Conservation (phyloP, 192 early-diverging fungal species). For the Glomus cerebriforme region DNA sequence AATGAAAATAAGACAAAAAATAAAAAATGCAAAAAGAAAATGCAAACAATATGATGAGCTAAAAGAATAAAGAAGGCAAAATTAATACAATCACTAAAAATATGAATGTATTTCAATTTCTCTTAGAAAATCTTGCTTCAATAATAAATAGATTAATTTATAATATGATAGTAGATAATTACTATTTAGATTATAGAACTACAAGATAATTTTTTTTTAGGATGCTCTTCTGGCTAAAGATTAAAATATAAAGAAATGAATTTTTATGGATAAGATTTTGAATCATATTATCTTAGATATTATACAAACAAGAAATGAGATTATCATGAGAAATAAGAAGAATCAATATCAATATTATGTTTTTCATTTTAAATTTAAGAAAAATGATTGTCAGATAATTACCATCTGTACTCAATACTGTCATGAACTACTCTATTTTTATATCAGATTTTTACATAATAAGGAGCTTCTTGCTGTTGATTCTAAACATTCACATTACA, state of each 20-base stretch:
- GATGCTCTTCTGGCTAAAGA: constrained; percentile 1
- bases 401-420: too few species aligned
- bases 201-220: constrained; percentile 14
- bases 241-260: constrained; percentile 1
- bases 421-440: too few species aligned
- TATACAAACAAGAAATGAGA: background rate
- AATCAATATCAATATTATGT: background rate
- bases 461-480: background rate
- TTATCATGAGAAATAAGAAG: background rate
- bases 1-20: too few species aligned
- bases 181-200: background rate
- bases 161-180: constrained; percentile 1
- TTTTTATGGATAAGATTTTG: constrained; percentile 12
- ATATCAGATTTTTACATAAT: background rate
- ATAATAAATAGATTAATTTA: constrained; percentile 17
- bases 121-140: constrained; percentile 16
- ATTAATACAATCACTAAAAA: too few species aligned
- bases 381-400: too few species aligned
- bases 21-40: too few species aligned
- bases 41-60: too few species aligned
- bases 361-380: too few species aligned
- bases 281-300: background rate
- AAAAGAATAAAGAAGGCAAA: too few species aligned
- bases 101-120: too few species aligned
- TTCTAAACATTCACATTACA: background rate